Conservation (phyloP, 306 rosid genomes). For the Trichosanthes cucumerina region DNA sequence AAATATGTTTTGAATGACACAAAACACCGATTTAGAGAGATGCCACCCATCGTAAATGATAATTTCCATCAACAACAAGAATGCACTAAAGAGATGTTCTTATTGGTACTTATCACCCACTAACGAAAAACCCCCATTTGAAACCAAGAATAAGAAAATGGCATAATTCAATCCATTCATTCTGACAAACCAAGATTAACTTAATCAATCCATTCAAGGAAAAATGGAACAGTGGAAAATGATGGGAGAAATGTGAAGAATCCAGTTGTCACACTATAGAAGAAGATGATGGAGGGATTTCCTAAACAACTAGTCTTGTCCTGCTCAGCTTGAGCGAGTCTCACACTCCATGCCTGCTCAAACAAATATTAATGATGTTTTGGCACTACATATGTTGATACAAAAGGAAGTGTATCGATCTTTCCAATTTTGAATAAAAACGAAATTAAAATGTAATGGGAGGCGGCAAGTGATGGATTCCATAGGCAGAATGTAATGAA, state of each 20-base stretch:
- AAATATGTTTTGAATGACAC: not conserved
- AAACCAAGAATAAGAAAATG: not conserved
- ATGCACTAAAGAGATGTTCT: not conserved
- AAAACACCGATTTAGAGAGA: not conserved
- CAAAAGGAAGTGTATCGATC: not conserved
- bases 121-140: not conserved
- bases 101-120: not conserved
- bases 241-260: not conserved
- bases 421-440: not conserved
- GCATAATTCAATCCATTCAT: not conserved
- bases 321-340: not conserved
- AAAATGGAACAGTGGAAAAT: not conserved
- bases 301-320: not conserved
- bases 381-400: not conserved
- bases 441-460: not conserved
- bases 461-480: not conserved
- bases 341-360: not conserved
- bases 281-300: not conserved
- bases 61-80: not conserved
- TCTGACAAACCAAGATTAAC: not conserved
- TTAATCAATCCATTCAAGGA: not conserved
- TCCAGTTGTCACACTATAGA: not conserved
- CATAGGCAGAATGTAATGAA: not conserved
- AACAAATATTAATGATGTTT: not conserved
- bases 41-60: not conserved